These are phyloP conservation scores for Apiospora marii DNA, from an alignment of 2,329 filamentous ascomycete species.

Conservation along the genomic window DNA sequence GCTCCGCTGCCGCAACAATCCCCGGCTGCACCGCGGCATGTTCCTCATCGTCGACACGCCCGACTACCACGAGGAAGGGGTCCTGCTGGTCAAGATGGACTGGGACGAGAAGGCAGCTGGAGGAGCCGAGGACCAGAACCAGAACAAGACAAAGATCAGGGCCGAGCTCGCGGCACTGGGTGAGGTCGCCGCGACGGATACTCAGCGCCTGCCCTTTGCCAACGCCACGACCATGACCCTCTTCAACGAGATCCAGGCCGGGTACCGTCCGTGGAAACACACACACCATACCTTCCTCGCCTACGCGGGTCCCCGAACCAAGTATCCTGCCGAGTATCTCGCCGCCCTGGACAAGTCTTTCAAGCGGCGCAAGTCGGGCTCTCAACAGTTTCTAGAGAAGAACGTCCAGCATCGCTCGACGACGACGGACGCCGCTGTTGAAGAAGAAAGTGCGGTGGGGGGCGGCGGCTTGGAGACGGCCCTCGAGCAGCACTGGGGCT, in stretches of 20 bases:
- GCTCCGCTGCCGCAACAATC: background rate
- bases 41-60: slow-evolving; percentile 2
- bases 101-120: background rate
- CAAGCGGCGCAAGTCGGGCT: background rate
- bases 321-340: background rate
- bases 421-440: too few relatives aligned
- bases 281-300: background rate
- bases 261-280: slow-evolving; percentile 4
- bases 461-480: background rate
- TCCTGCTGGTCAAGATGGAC: background rate
- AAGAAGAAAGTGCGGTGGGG: too few relatives aligned
- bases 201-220: background rate
- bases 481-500: background rate
- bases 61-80: background rate
- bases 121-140: background rate
- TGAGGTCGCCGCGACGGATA: background rate
- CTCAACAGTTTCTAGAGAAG: background rate
- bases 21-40: background rate
- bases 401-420: background rate
- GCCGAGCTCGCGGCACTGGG: background rate
- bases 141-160: background rate
- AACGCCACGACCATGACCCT: slow-evolving; percentile 3
- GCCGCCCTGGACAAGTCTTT: background rate
- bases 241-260: background rate
- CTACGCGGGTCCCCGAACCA: background rate